Base-by-base conservation (phyloP, 106 monocot genomes). In the Chionographis japonica region DNA sequence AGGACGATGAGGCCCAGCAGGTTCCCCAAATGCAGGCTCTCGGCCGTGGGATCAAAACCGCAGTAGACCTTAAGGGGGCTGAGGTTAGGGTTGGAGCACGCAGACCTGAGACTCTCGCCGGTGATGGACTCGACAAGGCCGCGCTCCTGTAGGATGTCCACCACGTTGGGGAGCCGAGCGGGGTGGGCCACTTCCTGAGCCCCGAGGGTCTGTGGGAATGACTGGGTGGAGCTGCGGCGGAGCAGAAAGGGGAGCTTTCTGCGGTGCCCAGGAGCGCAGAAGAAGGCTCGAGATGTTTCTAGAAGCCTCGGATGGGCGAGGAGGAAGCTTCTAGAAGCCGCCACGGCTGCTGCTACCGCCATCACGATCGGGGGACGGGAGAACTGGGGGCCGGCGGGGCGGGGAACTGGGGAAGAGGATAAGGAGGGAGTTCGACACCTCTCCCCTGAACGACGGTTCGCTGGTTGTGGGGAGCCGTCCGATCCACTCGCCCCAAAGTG, bases 21-120 rank as follows among this genome's bases (percentile, higher is more conserved):
- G 76, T 97, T 97, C 4, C 92, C 95, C 1, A 97, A 61, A 66
- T 97, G 95, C 60, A 97, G 69, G 80, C 95, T 97, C 77, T 97
- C 92, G 2, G 95, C 95, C 4, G 89, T 97, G 0, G 95, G 95
- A 54, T 97, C 95, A 72, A 97, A 97, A 12, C 95, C 95, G 50
- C 95, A 97, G 80, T 97, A 97, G 8, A 81, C 92, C 50, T 60
- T 83, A 19, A 95, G 66, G 13, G 79, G 65, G 35, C 39, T 69
- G 8, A 17, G 41, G 3, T 16, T 19, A 15, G 78, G 61, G 60
- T 56, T 53, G 53, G 79, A 76, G 59, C 62, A 58, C 8, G 76
- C 77, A 3, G 77, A 74, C 39, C 82, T 56, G 69, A 92, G 82
- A 52, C 56, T 65, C 13, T 86, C 89, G 71, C 72, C 78, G 61